phyloP scores from a whole-genome alignment of 495 filamentous ascomycete genomes.

The Penicillium tannophilum region DNA sequence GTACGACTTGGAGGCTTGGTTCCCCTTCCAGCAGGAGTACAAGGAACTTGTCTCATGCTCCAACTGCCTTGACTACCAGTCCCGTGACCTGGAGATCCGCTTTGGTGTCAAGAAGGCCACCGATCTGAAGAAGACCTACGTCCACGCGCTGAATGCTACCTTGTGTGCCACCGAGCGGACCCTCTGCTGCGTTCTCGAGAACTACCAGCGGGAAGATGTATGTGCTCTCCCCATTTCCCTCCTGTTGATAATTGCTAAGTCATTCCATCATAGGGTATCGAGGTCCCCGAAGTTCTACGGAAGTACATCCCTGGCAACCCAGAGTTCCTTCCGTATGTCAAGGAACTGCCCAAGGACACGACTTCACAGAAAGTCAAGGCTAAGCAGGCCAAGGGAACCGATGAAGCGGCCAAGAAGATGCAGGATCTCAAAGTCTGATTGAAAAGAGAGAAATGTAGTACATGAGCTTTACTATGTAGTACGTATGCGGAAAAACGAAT shows the following conservation, averaged over 20 bases:
- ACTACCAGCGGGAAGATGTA: constrained; percentile 89
- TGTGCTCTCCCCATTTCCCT: constrained; percentile 24
- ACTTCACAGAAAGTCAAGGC: constrained; percentile 61
- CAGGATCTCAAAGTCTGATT: constrained; percentile 40
- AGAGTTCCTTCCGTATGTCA: constrained; percentile 84
- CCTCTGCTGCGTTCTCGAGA: constrained; percentile 93
- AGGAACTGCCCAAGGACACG: constrained; percentile 75
- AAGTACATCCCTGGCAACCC: constrained; percentile 91
- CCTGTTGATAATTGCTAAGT: constrained; percentile 1
- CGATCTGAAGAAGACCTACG: constrained; percentile 85
- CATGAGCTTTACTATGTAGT: too few relatives aligned
- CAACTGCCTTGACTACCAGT: constrained; percentile 96
- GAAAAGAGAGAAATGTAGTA: not conserved
- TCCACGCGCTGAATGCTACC: constrained; percentile 90
- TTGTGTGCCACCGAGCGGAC: constrained; percentile 92
- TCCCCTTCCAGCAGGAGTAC: constrained; percentile 94
- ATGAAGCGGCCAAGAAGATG: constrained; percentile 44
- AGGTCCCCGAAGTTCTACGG: constrained; percentile 81
- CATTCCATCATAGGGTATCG: constrained; percentile 61
- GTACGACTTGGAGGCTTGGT: constrained; percentile 96
- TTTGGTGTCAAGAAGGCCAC: constrained; percentile 79
- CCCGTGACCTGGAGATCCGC: constrained; percentile 82
- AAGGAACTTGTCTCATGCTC: constrained; percentile 96
- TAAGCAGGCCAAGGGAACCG: constrained; percentile 37
- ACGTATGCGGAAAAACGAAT: not conserved